These are phyloP conservation scores for Pichia sp. DNA, from an alignment of 1,139 yeast genomes.

Conservation along the genomic window DNA sequence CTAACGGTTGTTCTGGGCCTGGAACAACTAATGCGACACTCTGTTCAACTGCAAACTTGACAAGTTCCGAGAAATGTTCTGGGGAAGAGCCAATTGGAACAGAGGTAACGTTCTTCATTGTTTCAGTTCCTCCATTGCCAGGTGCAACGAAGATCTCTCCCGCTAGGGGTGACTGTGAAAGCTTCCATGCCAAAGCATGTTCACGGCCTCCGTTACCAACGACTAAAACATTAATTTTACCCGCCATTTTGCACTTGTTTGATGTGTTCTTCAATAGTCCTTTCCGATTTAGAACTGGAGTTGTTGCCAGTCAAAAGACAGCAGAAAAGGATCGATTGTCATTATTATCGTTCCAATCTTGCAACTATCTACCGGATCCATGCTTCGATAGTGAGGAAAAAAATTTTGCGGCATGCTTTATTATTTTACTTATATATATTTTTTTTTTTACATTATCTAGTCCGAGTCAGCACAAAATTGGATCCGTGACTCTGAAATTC, in stretches of 20 bases:
- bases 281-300: background rate
- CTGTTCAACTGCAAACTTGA: slow-evolving; percentile 66
- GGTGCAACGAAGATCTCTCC: slow-evolving; percentile 84
- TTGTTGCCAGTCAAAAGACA: background rate
- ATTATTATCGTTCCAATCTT: background rate
- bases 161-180: slow-evolving; percentile 73
- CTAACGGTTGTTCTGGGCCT: slow-evolving; percentile 99
- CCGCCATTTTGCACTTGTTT: background rate
- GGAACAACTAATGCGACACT: slow-evolving; percentile 77
- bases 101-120: slow-evolving; percentile 57
- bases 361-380: background rate
- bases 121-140: slow-evolving; percentile 89
- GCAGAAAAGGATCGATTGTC: background rate
- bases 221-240: slow-evolving; percentile 58
- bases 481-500: background rate
- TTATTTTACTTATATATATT: too few relatives aligned
- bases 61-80: slow-evolving; percentile 55
- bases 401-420: background rate
- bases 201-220: slow-evolving; percentile 99
- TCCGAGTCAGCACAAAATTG: background rate
- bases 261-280: background rate
- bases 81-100: slow-evolving; percentile 62
- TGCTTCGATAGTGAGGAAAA: background rate
- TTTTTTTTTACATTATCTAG: background rate
- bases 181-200: slow-evolving; percentile 93